Evolutionary conservation across 495 filamentous ascomycete species (phyloP).

Genomic region (Penicillium alfredii): DNA sequence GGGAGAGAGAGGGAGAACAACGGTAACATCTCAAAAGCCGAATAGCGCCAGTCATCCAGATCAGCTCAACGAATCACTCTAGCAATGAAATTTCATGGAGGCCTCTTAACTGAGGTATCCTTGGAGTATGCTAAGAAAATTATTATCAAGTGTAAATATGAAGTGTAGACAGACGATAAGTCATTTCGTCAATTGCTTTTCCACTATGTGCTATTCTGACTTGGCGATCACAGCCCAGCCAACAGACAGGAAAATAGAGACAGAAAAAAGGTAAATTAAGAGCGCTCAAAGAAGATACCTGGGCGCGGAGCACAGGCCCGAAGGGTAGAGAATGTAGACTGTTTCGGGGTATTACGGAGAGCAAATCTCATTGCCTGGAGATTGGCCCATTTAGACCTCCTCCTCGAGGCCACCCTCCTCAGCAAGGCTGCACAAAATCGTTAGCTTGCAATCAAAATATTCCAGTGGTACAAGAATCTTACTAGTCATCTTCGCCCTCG

Average conservation of each 20-base stretch:
- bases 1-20: too few species aligned
- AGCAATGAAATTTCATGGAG: too few species aligned
- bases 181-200: slow-evolving; percentile 30
- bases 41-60: too few species aligned
- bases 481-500: slow-evolving; percentile 67
- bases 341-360: slow-evolving; percentile 43
- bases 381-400: slow-evolving; percentile 34
- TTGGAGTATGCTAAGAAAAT: too few species aligned
- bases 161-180: neutral
- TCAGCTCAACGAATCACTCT: too few species aligned
- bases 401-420: slow-evolving; percentile 40
- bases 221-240: slow-evolving; percentile 23
- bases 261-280: slow-evolving; percentile 37
- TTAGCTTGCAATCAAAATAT: slow-evolving; percentile 8
- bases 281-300: slow-evolving; percentile 42
- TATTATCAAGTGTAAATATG: too few species aligned
- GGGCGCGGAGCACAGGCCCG: slow-evolving; percentile 25
- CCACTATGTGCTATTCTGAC: slow-evolving; percentile 40
- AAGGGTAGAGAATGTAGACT: slow-evolving; percentile 33
- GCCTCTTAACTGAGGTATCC: too few species aligned
- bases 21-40: too few species aligned
- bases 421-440: slow-evolving; percentile 13
- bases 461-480: slow-evolving; percentile 19
- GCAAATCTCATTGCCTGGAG: slow-evolving; percentile 28
- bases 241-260: slow-evolving; percentile 36